phyloP scores from a whole-genome alignment of 495 filamentous ascomycete species.

The Achaetomiella virescens region DNA sequence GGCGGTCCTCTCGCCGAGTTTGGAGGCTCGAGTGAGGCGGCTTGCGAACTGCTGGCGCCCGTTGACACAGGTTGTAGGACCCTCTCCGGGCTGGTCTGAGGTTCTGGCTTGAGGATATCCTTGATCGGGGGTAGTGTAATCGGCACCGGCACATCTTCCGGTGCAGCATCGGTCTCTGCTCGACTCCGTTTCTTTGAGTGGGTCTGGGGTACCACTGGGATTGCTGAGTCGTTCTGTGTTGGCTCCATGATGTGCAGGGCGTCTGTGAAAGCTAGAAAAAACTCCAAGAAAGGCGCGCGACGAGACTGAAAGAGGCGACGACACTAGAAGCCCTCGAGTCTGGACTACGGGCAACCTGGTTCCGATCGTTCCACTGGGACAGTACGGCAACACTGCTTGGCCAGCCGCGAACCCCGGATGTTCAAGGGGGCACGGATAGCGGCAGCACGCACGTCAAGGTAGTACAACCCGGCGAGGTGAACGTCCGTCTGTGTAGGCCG shows the following conservation, averaged over 20 bases:
- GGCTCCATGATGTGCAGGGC: conserved; percentile 11
- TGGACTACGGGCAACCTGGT: neutral
- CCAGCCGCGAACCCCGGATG: neutral
- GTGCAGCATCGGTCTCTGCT: conserved; percentile 3
- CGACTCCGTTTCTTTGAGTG: conserved; percentile 6
- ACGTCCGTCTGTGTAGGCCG: neutral
- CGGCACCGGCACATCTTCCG: neutral
- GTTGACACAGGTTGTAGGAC: neutral
- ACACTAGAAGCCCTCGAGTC: neutral
- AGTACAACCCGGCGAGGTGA: neutral
- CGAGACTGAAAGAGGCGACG: neutral
- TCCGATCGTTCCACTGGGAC: conserved; percentile 6
- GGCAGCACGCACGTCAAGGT: neutral
- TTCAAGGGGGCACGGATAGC: neutral
- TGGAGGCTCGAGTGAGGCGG: conserved; percentile 3
- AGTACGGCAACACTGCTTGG: neutral
- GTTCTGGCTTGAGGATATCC: neutral
- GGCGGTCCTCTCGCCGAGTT: neutral
- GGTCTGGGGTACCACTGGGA: conserved; percentile 1
- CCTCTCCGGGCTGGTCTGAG: neutral
- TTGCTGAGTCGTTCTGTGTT: conserved; percentile 2
- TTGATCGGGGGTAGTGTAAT: neutral
- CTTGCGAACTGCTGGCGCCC: neutral
- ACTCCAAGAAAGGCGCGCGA: neutral
- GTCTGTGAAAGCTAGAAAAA: neutral